Evolutionary conservation across 352 stramenopile species (phyloP).

Genomic region (Pythium coloratum): DNA sequence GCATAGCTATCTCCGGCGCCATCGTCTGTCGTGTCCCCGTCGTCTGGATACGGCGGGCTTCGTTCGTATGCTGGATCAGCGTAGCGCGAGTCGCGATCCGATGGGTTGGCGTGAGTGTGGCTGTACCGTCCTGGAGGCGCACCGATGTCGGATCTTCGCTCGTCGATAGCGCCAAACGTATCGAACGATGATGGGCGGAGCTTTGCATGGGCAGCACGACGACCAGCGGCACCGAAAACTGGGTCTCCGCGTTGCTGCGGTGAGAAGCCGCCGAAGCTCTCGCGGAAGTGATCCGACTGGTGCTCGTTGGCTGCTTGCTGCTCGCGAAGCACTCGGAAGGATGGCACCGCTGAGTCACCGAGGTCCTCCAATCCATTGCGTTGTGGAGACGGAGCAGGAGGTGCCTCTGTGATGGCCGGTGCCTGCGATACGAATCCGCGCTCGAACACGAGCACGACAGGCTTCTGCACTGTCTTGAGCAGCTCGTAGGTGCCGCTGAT

Average conservation of each 20-base stretch:
- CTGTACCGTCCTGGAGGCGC: slow-evolving; percentile 3
- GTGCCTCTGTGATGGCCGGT: slow-evolving; percentile 11
- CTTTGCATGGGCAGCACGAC: slow-evolving; percentile 2
- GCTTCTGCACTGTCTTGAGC: slow-evolving; percentile 77
- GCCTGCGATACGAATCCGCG: slow-evolving; percentile 25
- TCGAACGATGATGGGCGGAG: slow-evolving; percentile 9
- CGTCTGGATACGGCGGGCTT: neutral
- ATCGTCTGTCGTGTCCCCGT: neutral
- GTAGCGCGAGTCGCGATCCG: neutral
- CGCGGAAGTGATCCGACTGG: slow-evolving; percentile 10
- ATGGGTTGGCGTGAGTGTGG: neutral
- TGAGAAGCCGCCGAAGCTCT: slow-evolving; percentile 16
- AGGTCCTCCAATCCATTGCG: slow-evolving; percentile 13
- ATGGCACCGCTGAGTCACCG: slow-evolving; percentile 42
- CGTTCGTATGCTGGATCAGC: neutral
- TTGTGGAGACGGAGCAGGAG: slow-evolving; percentile 16
- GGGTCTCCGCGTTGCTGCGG: slow-evolving; percentile 13
- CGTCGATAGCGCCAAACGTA: slow-evolving; percentile 4
- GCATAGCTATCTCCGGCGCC: neutral
- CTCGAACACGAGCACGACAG: slow-evolving; percentile 80
- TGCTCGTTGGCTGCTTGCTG: slow-evolving; percentile 32
- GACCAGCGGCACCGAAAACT: slow-evolving; percentile 1
- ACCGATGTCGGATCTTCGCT: neutral
- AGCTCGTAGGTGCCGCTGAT: slow-evolving; percentile 78
- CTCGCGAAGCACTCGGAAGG: slow-evolving; percentile 60